These are phyloP conservation scores for Dryas integrifolia DNA, from an alignment of 331 rosid species.

Conservation along the genomic window DNA sequence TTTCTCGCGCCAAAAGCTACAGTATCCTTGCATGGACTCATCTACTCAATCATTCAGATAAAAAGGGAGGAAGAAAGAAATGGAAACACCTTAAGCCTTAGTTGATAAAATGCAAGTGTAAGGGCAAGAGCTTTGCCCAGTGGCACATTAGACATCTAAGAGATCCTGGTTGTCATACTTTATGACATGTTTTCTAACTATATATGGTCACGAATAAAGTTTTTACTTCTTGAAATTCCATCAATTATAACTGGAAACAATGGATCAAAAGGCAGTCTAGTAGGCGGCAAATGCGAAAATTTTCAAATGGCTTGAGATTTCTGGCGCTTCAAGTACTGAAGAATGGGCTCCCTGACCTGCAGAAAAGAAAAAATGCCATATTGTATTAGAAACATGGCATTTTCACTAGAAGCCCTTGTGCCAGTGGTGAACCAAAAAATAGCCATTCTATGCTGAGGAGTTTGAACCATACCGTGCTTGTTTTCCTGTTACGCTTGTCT, in stretches of 20 bases:
- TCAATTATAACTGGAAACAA: not conserved
- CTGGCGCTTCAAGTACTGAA: conserved; percentile 77
- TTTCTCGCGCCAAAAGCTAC: too few species aligned
- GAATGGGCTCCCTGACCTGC: conserved; percentile 93
- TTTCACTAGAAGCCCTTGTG: not conserved
- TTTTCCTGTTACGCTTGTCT: conserved; percentile 76
- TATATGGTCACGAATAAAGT: not conserved
- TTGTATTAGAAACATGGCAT: conserved; percentile 10
- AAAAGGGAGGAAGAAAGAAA: too few species aligned
- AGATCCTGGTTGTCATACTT: too few species aligned
- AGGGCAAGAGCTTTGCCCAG: too few species aligned
- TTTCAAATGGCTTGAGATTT: conserved; percentile 54
- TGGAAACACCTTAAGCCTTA: too few species aligned
- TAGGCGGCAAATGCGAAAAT: not conserved
- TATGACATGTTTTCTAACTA: too few species aligned
- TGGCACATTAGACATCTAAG: not conserved
- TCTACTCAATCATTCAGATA: too few species aligned
- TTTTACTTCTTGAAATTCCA: not conserved
- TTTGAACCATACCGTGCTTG: conserved; percentile 61
- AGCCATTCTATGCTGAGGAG: not conserved
- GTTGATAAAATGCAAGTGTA: too few species aligned
- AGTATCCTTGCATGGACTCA: too few species aligned
- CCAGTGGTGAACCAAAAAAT: not conserved
- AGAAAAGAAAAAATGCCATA: conserved; percentile 10
- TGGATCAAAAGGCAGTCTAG: not conserved